Base-by-base conservation (phyloP, 1,284 basidiomycete species). In the Malassezia dermatis region DNA sequence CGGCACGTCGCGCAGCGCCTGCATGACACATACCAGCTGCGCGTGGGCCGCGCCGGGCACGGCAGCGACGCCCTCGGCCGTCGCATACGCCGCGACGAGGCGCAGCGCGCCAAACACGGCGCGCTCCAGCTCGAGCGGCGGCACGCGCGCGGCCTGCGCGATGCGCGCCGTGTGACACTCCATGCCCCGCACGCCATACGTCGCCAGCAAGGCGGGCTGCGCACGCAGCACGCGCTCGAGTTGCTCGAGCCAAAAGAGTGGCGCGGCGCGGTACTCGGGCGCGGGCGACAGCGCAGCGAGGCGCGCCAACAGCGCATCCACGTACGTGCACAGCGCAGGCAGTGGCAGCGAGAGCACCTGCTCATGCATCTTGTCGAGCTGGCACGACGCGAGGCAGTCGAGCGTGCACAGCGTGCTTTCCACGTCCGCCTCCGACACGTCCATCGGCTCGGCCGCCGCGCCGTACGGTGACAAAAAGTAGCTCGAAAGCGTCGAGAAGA, bases 401-500 rank as follows among this genome's bases (percentile, higher is more conserved):
- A 95, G 86, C 1, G 94, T 87, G 61, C 88, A 91, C 8, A 98
- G 79, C 0, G 93, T 94, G 56, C 85, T 90, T 76, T 98, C 94
- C 19, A 96, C 79, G 66, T 98, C 91, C 26, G 86, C 81, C 24
- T 90, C 86, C 0, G 85, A 88, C 13, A 76, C 75, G 39, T 78
- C 76, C 10, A 88, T 86, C 2, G 88, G 81, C 17, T 82, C 79
- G 24, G 90, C 87, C 7, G 81, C 78, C 64, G 81, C 83, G 21
- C 81, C 76, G 24, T 96, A 96, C 0, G 94, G 94, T 13, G 91
- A 94, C 78, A 99, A 84, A 57, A 99, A 80, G 75, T 99, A 99
- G 0, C 89, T 94, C 1, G 93, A 96, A 46, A 99, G 77, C 0
- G 94, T 85, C 23, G 90, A 96, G 21, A 99, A 80, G 23, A 99